Evolutionary conservation across 768 basidiomycete genomes (phyloP).

Genomic region (Cytidiella melzeri): DNA sequence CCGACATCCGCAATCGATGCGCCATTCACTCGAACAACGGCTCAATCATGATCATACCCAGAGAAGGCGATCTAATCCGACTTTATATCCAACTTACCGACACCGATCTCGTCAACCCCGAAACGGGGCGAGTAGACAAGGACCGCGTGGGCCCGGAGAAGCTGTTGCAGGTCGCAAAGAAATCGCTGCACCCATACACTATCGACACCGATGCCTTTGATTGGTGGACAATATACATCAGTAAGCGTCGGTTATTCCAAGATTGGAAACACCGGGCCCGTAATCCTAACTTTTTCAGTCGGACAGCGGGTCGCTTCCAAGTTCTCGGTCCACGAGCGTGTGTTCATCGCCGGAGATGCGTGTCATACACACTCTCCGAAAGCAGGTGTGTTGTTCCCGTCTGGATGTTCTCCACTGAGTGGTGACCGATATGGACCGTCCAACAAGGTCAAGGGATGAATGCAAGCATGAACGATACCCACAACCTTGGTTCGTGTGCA

Average conservation of each 20-base stretch:
- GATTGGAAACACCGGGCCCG: not conserved
- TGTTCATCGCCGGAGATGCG: conserved; percentile 54
- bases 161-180: conserved; percentile 37
- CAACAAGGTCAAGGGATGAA: conserved; percentile 51
- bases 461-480: conserved; percentile 47
- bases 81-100: conserved; percentile 48
- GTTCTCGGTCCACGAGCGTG: conserved; percentile 41
- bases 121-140: conserved; percentile 38
- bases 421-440: too few relatives aligned
- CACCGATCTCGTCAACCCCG: conserved; percentile 28
- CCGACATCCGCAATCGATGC: conserved; percentile 43
- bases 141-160: conserved; percentile 30
- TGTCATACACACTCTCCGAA: conserved; percentile 42
- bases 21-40: conserved; percentile 47
- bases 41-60: conserved; percentile 46
- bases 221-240: conserved; percentile 50
- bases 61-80: conserved; percentile 41
- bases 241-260: conserved; percentile 23
- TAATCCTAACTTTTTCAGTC: conserved; percentile 26
- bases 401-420: not conserved
- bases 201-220: conserved; percentile 27
- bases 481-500: conserved; percentile 38
- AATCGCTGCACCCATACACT: conserved; percentile 35
- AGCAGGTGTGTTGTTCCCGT: conserved; percentile 34
- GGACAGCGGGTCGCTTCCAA: conserved; percentile 50